These are phyloP conservation scores for Isatis lusitanica DNA, from an alignment of 441 rosid species.

Conservation along the genomic window DNA sequence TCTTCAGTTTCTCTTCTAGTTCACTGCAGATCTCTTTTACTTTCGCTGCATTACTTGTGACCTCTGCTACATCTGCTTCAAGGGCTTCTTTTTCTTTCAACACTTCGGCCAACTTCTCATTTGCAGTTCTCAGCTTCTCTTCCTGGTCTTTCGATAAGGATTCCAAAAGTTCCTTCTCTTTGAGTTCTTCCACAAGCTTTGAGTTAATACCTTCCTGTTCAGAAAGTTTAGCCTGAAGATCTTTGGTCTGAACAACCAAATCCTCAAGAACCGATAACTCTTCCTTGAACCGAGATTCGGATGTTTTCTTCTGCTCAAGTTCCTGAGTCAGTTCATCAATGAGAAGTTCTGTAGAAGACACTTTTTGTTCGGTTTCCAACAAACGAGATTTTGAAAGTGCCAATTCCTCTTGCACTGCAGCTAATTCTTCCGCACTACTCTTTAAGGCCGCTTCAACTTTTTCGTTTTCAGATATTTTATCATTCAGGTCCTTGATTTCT, in stretches of 20 bases:
- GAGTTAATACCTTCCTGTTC: slow-evolving; percentile 52
- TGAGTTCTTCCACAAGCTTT: slow-evolving; percentile 48
- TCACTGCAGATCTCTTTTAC: slow-evolving; percentile 53
- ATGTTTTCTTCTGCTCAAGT: slow-evolving; percentile 60
- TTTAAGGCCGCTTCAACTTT: slow-evolving; percentile 73
- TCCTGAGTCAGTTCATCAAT: slow-evolving; percentile 58
- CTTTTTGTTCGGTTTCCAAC: slow-evolving; percentile 57
- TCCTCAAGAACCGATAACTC: slow-evolving; percentile 54
- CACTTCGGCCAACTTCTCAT: slow-evolving; percentile 66
- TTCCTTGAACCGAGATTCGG: slow-evolving; percentile 68
- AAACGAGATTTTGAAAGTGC: slow-evolving; percentile 58
- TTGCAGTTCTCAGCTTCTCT: slow-evolving; percentile 60
- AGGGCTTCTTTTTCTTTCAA: slow-evolving; percentile 60
- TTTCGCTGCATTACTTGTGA: slow-evolving; percentile 44
- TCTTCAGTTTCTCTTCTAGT: slow-evolving; percentile 67
- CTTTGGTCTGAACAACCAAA: slow-evolving; percentile 41
- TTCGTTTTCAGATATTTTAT: slow-evolving; percentile 64
- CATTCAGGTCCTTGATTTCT: slow-evolving; percentile 68
- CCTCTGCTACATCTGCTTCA: slow-evolving; percentile 54
- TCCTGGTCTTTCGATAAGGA: slow-evolving; percentile 63
- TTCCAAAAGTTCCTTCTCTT: slow-evolving; percentile 50
- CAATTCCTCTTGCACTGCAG: slow-evolving; percentile 70
- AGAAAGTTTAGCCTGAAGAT: slow-evolving; percentile 44
- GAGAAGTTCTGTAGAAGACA: slow-evolving; percentile 66
- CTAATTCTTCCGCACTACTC: slow-evolving; percentile 59